phyloP scores from a whole-genome alignment of 176 grass and related monocot species.

The barley (Hordeum vulgare) region DNA sequence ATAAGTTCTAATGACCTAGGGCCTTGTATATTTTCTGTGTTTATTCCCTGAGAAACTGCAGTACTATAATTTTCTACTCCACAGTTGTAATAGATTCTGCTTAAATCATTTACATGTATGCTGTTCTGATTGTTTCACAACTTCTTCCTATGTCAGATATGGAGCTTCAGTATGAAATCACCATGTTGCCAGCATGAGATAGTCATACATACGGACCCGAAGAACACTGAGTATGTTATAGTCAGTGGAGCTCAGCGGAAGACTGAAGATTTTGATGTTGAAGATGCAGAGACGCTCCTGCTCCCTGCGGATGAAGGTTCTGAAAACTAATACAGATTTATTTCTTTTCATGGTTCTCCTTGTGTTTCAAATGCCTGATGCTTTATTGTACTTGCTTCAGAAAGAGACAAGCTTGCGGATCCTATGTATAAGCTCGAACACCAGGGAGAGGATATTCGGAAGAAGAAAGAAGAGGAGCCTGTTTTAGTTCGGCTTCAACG shows the following conservation, averaged over 20 bases:
- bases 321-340: neutral
- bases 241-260: constrained; percentile 81
- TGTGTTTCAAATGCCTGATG: constrained; percentile 26
- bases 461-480: constrained; percentile 96
- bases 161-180: constrained; percentile 98
- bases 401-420: constrained; percentile 85
- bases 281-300: constrained; percentile 89
- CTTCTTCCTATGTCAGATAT: constrained; percentile 58
- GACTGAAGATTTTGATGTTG: constrained; percentile 83
- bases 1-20: neutral
- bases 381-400: constrained; percentile 38
- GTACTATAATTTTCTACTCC: neutral
- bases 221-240: constrained; percentile 92
- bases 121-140: neutral
- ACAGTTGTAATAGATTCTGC: neutral
- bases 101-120: neutral
- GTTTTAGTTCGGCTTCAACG: constrained; percentile 79
- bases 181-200: constrained; percentile 95
- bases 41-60: neutral
- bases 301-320: constrained; percentile 90
- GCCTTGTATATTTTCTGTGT: neutral
- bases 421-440: constrained; percentile 96
- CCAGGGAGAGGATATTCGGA: constrained; percentile 79
- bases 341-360: neutral
- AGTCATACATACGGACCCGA: constrained; percentile 89